A percentile compares a stretch with the other conserved stretches of the same genome.
phyloP scores from a whole-genome alignment of 2,329 filamentous ascomycete species.

The Talaromyces verruculosus region DNA sequence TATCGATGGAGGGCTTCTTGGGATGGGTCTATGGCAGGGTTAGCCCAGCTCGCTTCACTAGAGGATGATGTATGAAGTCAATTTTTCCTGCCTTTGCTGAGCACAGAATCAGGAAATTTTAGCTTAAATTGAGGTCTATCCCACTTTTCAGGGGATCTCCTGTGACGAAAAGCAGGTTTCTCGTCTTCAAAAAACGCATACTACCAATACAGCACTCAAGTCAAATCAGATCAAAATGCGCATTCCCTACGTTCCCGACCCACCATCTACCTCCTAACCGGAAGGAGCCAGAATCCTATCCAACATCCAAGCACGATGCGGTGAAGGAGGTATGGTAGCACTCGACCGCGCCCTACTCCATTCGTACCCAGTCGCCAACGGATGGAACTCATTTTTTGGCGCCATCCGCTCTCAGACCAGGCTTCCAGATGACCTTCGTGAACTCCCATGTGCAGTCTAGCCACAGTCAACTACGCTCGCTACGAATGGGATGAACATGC shows the following conservation, averaged over 20 bases:
- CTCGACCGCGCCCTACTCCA: conserved; percentile 77
- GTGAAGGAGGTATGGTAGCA: conserved; percentile 67
- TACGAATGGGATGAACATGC: conserved; percentile 72
- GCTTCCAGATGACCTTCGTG: conserved; percentile 57
- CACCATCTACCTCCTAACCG: conserved; percentile 24
- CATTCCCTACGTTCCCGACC: conserved; percentile 37
- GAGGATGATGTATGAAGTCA: neutral
- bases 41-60: neutral
- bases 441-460: conserved; percentile 77
- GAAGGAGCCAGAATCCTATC: conserved; percentile 53
- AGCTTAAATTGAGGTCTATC: neutral
- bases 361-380: conserved; percentile 70
- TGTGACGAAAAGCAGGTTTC: no score
- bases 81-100: neutral
- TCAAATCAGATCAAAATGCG: conserved; percentile 30
- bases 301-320: conserved; percentile 64
- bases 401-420: conserved; percentile 54
- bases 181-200: no score
- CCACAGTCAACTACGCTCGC: conserved; percentile 74
- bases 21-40: neutral
- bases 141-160: neutral
- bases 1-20: neutral
- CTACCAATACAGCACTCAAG: neutral
- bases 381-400: conserved; percentile 60
- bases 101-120: neutral